Percentiles rank a stretch among this genome's conserved stretches.
Evolutionary conservation across 208 protist species (phyloP).

Genomic region (Leishmania major): DNA sequence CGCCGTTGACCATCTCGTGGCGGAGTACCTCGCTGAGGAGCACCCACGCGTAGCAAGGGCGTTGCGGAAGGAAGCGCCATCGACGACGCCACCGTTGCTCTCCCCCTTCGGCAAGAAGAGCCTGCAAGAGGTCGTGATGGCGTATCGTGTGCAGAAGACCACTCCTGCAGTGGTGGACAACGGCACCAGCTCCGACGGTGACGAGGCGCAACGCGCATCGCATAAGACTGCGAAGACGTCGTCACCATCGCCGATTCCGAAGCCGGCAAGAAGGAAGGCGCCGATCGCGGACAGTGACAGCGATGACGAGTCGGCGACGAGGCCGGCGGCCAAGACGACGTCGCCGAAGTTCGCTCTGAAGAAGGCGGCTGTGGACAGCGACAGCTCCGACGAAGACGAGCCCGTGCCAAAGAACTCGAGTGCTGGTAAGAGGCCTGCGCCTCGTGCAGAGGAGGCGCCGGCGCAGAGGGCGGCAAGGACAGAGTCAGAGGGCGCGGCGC

Average conservation of each 20-base stretch:
- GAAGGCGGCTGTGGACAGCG: conserved; percentile 34
- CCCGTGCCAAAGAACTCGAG: conserved; percentile 42
- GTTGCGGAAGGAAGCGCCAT: conserved; percentile 36
- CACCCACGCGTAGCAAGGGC: conserved; percentile 42
- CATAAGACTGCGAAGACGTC: conserved; percentile 15
- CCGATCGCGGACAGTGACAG: conserved; percentile 52
- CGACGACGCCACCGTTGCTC: conserved; percentile 6
- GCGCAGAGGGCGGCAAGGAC: conserved; percentile 23
- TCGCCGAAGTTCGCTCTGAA: conserved; percentile 33
- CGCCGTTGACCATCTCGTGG: conserved; percentile 50
- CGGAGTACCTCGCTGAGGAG: conserved; percentile 49
- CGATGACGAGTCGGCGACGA: conserved; percentile 57
- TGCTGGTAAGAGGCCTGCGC: conserved; percentile 15
- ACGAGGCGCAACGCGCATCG: conserved; percentile 17
- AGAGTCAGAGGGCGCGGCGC: conserved; percentile 8
- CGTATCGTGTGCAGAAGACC: conserved; percentile 33
- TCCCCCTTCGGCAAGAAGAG: conserved; percentile 26
- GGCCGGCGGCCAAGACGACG: conserved; percentile 37
- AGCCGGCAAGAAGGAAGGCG: conserved; percentile 55
- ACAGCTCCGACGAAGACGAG: conserved; percentile 48
- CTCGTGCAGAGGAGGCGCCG: conserved; percentile 24
- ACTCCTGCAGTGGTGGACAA: conserved; percentile 22
- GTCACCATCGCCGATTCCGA: conserved; percentile 33
- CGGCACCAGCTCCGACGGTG: conserved; percentile 53
- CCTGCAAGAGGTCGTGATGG: conserved; percentile 20